Percentiles rank a stretch among this genome's conserved stretches.
Evolutionary conservation across 1,284 basidiomycete species (phyloP).

Genomic region (Ustilago curta): DNA sequence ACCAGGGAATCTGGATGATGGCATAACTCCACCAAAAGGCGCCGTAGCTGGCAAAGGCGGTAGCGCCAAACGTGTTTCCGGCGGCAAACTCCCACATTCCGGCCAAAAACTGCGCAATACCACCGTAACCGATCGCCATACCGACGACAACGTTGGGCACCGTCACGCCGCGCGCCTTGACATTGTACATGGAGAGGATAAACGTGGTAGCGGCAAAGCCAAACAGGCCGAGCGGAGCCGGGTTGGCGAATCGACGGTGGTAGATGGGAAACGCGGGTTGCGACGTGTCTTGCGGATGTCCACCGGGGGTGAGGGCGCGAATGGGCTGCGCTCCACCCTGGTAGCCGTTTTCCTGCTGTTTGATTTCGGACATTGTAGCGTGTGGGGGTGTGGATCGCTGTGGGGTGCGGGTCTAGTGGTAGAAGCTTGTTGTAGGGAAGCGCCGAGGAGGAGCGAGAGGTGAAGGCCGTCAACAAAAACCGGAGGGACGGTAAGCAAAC

Average conservation of each 20-base stretch:
- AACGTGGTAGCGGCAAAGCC: slow-evolving; percentile 72
- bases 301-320: slow-evolving; percentile 69
- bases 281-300: slow-evolving; percentile 71
- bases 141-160: slow-evolving; percentile 59
- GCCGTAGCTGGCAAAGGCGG: slow-evolving; percentile 72
- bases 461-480: too few species aligned
- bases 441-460: too few species aligned
- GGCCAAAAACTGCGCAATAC: slow-evolving; percentile 77
- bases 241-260: slow-evolving; percentile 72
- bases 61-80: slow-evolving; percentile 75
- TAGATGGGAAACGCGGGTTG: slow-evolving; percentile 69
- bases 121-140: slow-evolving; percentile 73
- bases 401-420: slow-evolving; percentile 1
- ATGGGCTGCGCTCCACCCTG: slow-evolving; percentile 46
- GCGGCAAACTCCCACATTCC: slow-evolving; percentile 78
- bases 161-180: slow-evolving; percentile 61
- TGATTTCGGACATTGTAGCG: slow-evolving; percentile 46
- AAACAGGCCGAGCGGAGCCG: slow-evolving; percentile 72
- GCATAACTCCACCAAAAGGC: slow-evolving; percentile 66
- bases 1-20: slow-evolving; percentile 63
- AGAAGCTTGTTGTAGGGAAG: too few species aligned
- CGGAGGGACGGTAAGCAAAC: too few species aligned
- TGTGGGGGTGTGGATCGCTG: not conserved
- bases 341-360: slow-evolving; percentile 55
- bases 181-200: slow-evolving; percentile 71